Percentiles rank a stretch among this genome's conserved stretches.
phyloP scores from a whole-genome alignment of 306 rosid species.

The Sophora flavescens region DNA sequence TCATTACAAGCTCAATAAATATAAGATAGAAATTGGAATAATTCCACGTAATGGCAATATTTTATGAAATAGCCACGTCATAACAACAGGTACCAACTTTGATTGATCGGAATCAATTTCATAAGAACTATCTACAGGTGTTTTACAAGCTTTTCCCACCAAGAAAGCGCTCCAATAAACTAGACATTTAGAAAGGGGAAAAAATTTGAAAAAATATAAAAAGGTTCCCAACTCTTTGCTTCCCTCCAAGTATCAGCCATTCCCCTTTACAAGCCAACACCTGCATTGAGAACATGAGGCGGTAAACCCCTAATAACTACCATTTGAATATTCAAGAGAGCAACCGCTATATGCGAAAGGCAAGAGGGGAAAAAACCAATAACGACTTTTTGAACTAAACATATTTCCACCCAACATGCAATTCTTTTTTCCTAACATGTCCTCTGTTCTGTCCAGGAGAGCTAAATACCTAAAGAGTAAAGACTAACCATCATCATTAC shows the following conservation, averaged over 20 bases:
- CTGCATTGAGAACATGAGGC: constrained; percentile 52
- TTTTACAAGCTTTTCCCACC: constrained; percentile 49
- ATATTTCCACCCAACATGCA: constrained; percentile 64
- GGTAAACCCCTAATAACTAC: constrained; percentile 69
- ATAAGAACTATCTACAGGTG: constrained; percentile 46
- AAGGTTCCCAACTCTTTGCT: constrained; percentile 44
- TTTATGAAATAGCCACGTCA: constrained; percentile 54
- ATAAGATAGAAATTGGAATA: constrained; percentile 7
- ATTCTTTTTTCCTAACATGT: constrained; percentile 54
- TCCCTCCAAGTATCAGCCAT: constrained; percentile 59
- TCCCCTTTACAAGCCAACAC: constrained; percentile 48
- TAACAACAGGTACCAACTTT: constrained; percentile 40
- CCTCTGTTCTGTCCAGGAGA: constrained; percentile 63
- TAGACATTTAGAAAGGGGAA: constrained; percentile 5
- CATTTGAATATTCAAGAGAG: constrained; percentile 68
- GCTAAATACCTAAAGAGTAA: constrained; percentile 65
- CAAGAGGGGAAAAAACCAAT: constrained; percentile 52
- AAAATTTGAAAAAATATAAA: neutral
- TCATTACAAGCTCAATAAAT: constrained; percentile 34
- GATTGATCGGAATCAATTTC: constrained; percentile 48
- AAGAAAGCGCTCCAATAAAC: constrained; percentile 47
- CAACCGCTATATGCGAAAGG: constrained; percentile 70
- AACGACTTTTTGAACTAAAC: constrained; percentile 75
- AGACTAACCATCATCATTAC: constrained; percentile 55
- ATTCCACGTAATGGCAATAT: constrained; percentile 44